Evolutionary conservation across 345 rosid genomes (phyloP).

Genomic region (Heritiera littoralis): DNA sequence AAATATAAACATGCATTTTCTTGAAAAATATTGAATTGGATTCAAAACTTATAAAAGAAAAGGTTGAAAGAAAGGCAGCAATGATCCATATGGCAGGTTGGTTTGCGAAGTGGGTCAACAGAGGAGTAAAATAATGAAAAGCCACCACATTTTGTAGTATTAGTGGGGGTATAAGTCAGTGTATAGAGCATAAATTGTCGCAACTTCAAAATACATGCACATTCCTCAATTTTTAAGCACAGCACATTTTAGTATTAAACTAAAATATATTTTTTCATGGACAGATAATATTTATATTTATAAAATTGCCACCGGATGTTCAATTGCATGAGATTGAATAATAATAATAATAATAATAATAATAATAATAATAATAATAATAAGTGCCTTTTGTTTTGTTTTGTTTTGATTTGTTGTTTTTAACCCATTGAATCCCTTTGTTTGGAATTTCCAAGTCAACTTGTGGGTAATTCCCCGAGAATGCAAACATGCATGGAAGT

Average conservation of each 20-base stretch:
- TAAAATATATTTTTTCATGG: background rate
- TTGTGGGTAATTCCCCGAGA: slow-evolving; percentile 28
- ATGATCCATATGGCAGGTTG: no score
- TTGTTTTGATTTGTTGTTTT: slow-evolving; percentile 22
- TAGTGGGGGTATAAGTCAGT: no score
- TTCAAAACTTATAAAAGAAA: no score
- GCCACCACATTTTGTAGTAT: no score
- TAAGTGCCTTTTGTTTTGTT: background rate
- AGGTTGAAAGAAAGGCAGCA: no score
- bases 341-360: no score
- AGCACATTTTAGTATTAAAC: no score
- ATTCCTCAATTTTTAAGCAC: background rate
- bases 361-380: background rate
- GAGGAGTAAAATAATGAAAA: no score
- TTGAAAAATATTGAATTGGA: no score
- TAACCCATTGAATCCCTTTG: slow-evolving; percentile 12
- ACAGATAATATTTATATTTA: background rate
- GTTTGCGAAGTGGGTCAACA: no score
- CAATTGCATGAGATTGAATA: background rate
- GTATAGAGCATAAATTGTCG: background rate
- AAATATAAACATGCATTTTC: no score
- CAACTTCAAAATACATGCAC: background rate
- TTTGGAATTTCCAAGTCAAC: slow-evolving; percentile 26
- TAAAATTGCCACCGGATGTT: background rate
- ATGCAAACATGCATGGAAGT: slow-evolving; percentile 25